Conservation (phyloP, 1,139 yeast genomes). For the Tardiomyces blankii region DNA sequence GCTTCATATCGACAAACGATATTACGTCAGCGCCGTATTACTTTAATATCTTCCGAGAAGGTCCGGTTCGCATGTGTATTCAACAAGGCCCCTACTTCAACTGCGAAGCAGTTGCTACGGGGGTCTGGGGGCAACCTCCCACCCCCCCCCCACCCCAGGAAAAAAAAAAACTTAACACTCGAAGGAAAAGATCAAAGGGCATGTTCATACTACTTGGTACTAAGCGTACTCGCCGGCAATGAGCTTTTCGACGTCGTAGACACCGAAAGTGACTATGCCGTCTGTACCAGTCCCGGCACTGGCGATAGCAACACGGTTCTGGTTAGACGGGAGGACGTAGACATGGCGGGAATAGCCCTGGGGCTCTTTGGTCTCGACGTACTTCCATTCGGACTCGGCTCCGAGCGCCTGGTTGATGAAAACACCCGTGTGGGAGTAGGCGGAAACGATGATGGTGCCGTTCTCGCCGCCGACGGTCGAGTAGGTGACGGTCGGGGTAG, state of each 20-base stretch:
- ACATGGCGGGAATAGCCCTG: neutral
- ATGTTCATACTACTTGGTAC: no score
- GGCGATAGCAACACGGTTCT: neutral
- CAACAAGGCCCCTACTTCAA: no score
- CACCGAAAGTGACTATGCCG: neutral
- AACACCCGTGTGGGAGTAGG: neutral
- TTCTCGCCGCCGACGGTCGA: neutral
- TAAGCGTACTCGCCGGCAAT: neutral
- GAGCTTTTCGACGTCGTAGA: neutral
- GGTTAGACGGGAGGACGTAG: neutral
- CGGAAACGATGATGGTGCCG: neutral
- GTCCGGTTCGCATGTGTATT: no score
- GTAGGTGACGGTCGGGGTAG: neutral
- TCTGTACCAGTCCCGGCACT: neutral
- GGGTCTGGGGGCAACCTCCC: no score
- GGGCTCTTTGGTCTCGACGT: neutral
- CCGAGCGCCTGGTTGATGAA: neutral
- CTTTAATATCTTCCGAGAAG: no score
- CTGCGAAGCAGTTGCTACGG: no score
- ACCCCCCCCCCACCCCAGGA: no score
- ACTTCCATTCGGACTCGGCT: neutral
- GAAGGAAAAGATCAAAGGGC: neutral
- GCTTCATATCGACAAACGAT: no score
- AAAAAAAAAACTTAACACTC: no score
- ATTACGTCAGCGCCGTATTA: no score